Evolutionary conservation across 345 rosid species (phyloP).

Genomic region (Rubroshorea leprosula): DNA sequence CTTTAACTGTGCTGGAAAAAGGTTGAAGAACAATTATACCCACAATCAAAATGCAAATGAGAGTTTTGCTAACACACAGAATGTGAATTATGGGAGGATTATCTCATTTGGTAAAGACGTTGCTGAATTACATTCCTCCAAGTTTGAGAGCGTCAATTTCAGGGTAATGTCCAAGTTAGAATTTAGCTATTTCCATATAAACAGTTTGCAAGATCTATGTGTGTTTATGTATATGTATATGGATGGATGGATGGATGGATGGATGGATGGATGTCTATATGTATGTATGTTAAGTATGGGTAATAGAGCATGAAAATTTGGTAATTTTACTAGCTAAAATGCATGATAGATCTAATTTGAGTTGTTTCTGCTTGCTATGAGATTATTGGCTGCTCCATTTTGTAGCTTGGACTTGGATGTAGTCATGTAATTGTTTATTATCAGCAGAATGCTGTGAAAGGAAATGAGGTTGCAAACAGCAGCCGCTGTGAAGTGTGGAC

Average conservation of each 20-base stretch:
- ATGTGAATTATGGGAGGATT: slow-evolving; percentile 53
- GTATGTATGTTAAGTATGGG: too few relatives aligned
- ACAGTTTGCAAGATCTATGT: too few relatives aligned
- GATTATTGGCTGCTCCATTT: too few relatives aligned
- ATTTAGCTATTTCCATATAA: background rate
- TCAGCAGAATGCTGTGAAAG: slow-evolving; percentile 44
- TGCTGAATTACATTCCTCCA: slow-evolving; percentile 41
- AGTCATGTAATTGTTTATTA: slow-evolving; percentile 6
- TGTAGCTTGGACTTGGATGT: background rate
- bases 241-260: too few relatives aligned
- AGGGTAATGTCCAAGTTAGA: slow-evolving; percentile 36
- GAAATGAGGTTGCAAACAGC: slow-evolving; percentile 26
- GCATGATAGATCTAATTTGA: too few relatives aligned
- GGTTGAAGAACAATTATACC: slow-evolving; percentile 26
- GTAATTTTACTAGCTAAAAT: too few relatives aligned
- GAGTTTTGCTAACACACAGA: slow-evolving; percentile 5
- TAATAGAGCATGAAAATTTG: too few relatives aligned
- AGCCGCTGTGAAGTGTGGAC: slow-evolving; percentile 53
- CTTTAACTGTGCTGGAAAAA: slow-evolving; percentile 26
- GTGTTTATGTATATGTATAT: too few relatives aligned
- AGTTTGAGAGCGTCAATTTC: slow-evolving; percentile 44
- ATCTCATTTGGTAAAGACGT: slow-evolving; percentile 58
- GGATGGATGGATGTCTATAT: too few relatives aligned
- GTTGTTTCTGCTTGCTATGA: too few relatives aligned
- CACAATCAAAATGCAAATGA: slow-evolving; percentile 14